These are phyloP conservation scores for Phenoliferia sp. DNA, from an alignment of 1,284 basidiomycete species.

Conservation along the genomic window DNA sequence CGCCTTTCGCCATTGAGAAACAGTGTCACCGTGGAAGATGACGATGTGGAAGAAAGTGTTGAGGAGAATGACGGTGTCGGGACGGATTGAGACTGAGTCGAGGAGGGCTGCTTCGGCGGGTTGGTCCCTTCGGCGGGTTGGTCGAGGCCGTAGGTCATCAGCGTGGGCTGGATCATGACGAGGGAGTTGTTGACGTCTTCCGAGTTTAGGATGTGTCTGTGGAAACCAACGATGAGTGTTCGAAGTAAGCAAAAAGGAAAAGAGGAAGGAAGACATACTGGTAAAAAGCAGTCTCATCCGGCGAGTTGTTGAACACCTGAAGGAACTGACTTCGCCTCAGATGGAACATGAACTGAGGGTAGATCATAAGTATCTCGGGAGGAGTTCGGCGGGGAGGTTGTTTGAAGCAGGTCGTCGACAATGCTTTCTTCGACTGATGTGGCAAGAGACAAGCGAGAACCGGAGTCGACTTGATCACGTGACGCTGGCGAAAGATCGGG, in stretches of 20 bases:
- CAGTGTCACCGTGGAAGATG: slow-evolving; percentile 97
- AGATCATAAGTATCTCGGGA: slow-evolving; percentile 98
- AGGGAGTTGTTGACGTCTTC: slow-evolving; percentile 99
- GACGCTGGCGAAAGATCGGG: too few relatives aligned
- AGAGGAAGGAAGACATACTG: slow-evolving; percentile 48
- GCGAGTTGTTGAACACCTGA: slow-evolving; percentile 93
- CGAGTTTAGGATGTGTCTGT: slow-evolving; percentile 88
- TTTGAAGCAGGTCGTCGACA: too few relatives aligned
- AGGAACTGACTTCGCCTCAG: slow-evolving; percentile 93
- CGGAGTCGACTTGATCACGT: too few relatives aligned
- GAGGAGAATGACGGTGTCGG: slow-evolving; percentile 92
- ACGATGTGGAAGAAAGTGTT: slow-evolving; percentile 99
- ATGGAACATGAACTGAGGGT: slow-evolving; percentile 99
- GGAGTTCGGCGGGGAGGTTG: slow-evolving; percentile 88
- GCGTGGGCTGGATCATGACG: slow-evolving; percentile 99
- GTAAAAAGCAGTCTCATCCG: slow-evolving; percentile 98
- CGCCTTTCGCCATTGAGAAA: slow-evolving; percentile 96
- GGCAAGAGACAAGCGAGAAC: too few relatives aligned
- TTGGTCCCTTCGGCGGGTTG: slow-evolving; percentile 76
- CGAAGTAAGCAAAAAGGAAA: neutral
- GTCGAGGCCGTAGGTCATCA: slow-evolving; percentile 98
- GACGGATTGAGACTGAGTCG: slow-evolving; percentile 95
- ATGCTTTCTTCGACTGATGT: too few relatives aligned
- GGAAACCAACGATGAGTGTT: neutral
- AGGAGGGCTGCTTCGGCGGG: slow-evolving; percentile 93